Percentiles rank a stretch among this genome's conserved stretches.
Evolutionary conservation across 176 grass and related monocot species (phyloP).

Genomic region (Phyllostachys edulis): DNA sequence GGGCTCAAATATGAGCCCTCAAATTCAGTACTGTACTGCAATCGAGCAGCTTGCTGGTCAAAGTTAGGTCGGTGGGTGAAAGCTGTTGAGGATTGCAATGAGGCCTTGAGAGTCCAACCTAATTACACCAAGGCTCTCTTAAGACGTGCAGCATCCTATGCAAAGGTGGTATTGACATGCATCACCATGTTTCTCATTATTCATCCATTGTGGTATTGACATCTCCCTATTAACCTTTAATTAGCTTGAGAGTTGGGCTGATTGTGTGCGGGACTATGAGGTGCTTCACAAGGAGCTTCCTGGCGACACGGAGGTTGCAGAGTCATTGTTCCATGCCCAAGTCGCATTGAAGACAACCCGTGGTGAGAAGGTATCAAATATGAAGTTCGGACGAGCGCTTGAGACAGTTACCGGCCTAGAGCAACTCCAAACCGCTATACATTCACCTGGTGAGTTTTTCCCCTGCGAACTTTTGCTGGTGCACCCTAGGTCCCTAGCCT

Average conservation of each 20-base stretch:
- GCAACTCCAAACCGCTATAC: constrained; percentile 61
- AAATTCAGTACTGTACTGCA: constrained; percentile 59
- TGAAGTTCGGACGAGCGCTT: constrained; percentile 59
- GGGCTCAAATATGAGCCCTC: constrained; percentile 62
- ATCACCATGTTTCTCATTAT: background rate
- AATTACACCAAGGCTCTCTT: constrained; percentile 65
- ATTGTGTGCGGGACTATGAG: constrained; percentile 77
- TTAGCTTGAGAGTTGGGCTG: constrained; percentile 76
- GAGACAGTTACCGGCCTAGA: constrained; percentile 52
- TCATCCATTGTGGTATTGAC: constrained; percentile 8
- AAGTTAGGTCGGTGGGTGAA: constrained; percentile 59
- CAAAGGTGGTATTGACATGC: constrained; percentile 42
- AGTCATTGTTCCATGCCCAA: constrained; percentile 60
- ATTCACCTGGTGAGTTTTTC: constrained; percentile 48
- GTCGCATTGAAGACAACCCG: constrained; percentile 53
- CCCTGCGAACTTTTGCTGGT: background rate
- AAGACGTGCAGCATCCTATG: constrained; percentile 56
- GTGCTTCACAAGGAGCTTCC: constrained; percentile 61
- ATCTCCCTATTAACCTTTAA: constrained; percentile 8
- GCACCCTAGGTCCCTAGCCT: background rate
- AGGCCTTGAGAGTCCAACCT: constrained; percentile 56
- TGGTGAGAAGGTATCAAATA: constrained; percentile 61
- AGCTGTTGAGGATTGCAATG: constrained; percentile 64
- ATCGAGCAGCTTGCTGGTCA: constrained; percentile 62
- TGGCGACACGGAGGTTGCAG: constrained; percentile 39